Conservation (phyloP, 345 rosid genomes). For the Camelina neglecta region DNA sequence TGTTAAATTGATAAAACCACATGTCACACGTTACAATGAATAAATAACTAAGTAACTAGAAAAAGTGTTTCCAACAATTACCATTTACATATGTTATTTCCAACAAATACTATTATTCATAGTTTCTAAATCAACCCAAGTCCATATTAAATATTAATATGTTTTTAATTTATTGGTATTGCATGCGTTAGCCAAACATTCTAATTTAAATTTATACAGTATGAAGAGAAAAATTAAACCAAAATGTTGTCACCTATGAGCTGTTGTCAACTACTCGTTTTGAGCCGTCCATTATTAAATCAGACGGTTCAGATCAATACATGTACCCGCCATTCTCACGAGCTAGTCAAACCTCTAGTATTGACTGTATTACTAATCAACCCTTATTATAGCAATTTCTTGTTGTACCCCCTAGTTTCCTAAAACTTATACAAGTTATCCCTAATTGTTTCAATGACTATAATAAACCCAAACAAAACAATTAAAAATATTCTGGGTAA, state of each 20-base stretch:
- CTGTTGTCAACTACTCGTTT: slow-evolving; percentile 29
- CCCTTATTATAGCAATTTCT: neutral
- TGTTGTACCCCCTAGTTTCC: neutral
- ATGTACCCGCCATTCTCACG: neutral
- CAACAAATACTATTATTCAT: neutral
- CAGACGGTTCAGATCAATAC: slow-evolving; percentile 27
- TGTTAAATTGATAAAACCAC: neutral
- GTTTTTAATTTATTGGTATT: neutral
- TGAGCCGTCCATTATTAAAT: neutral
- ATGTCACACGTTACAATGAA: neutral
- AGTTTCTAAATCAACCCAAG: no score
- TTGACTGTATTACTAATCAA: slow-evolving; percentile 24
- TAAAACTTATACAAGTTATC: neutral
- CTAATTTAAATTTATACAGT: neutral
- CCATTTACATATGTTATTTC: no score
- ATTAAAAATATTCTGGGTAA: neutral
- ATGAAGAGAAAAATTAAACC: neutral
- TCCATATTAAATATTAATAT: no score
- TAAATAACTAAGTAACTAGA: neutral
- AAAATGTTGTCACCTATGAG: slow-evolving; percentile 13
- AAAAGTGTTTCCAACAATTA: neutral
- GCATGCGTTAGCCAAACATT: neutral
- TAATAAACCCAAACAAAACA: neutral
- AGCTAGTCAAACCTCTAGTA: slow-evolving; percentile 38
- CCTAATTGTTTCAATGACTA: neutral